These are phyloP conservation scores for Eucalyptus camaldulensis DNA, from an alignment of 345 rosid genomes.

Conservation along the genomic window DNA sequence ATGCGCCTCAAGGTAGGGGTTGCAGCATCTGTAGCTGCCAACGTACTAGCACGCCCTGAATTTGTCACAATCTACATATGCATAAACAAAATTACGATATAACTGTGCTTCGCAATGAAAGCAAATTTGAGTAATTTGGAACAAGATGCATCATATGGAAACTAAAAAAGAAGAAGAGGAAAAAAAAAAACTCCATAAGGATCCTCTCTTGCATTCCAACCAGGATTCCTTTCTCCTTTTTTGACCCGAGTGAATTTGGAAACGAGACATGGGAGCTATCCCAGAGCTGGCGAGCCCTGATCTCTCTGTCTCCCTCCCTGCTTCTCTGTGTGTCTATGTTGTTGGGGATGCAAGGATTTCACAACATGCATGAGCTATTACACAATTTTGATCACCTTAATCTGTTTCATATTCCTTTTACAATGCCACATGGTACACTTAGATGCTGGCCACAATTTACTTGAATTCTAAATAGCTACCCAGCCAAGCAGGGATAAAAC, in stretches of 20 bases:
- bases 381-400: background rate
- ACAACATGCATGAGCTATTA: background rate
- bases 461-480: background rate
- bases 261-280: background rate
- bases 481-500: background rate
- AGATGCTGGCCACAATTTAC: background rate
- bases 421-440: background rate
- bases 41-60: slow-evolving; percentile 84
- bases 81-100: background rate
- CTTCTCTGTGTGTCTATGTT: background rate
- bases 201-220: background rate
- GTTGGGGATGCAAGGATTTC: background rate
- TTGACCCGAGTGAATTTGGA: background rate
- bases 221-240: background rate
- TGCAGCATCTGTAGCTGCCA: slow-evolving; percentile 99
- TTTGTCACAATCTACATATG: slow-evolving; percentile 78
- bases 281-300: background rate
- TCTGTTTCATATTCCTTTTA: background rate
- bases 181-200: background rate
- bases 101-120: background rate
- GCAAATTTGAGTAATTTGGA: background rate
- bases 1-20: slow-evolving; percentile 95
- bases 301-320: background rate
- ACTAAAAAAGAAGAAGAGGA: background rate
- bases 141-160: background rate